Percentiles rank a stretch among this genome's conserved stretches.
phyloP scores from a whole-genome alignment of 2,329 filamentous ascomycete genomes.

The Ophiosphaerella herpotricha region DNA sequence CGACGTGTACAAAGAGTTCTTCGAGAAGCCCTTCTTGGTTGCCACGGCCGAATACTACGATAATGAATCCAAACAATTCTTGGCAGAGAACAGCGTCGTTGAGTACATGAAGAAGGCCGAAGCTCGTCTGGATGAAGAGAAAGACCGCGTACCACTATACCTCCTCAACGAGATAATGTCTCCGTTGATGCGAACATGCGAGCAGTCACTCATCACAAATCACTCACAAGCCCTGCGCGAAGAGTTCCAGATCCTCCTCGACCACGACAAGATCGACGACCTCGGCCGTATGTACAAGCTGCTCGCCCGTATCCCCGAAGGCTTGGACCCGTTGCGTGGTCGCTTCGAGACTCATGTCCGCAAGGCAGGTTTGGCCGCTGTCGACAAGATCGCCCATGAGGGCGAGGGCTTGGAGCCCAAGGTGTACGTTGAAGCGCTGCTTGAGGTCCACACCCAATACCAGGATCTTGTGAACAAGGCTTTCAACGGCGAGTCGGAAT shows the following conservation, averaged over 20 bases:
- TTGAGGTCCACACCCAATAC: conserved; percentile 94
- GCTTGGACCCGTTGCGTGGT: conserved; percentile 82
- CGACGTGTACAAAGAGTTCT: conserved; percentile 90
- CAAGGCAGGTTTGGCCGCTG: conserved; percentile 83
- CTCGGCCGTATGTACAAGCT: conserved; percentile 96
- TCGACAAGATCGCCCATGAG: conserved; percentile 87
- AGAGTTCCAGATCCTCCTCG: conserved; percentile 91
- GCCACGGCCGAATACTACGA: conserved; percentile 87
- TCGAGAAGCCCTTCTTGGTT: conserved; percentile 87
- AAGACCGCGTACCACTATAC: conserved; percentile 89
- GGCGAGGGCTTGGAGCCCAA: conserved; percentile 93
- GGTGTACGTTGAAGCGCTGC: conserved; percentile 90
- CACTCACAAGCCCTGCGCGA: conserved; percentile 86
- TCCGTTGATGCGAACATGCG: conserved; percentile 83
- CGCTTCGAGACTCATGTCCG: conserved; percentile 93
- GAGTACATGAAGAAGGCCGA: conserved; percentile 99
- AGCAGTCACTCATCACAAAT: conserved; percentile 85
- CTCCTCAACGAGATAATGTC: conserved; percentile 87
- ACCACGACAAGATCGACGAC: conserved; percentile 93
- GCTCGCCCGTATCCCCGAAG: conserved; percentile 85
- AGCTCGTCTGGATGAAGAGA: conserved; percentile 84
- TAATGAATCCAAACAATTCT: conserved; percentile 89
- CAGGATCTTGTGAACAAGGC: conserved; percentile 87
- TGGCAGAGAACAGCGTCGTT: conserved; percentile 95
- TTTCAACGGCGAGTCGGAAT: conserved; percentile 94